Base-by-base conservation (phyloP, 2,329 filamentous ascomycete genomes). In the Rhexocercosporidium sp. region DNA sequence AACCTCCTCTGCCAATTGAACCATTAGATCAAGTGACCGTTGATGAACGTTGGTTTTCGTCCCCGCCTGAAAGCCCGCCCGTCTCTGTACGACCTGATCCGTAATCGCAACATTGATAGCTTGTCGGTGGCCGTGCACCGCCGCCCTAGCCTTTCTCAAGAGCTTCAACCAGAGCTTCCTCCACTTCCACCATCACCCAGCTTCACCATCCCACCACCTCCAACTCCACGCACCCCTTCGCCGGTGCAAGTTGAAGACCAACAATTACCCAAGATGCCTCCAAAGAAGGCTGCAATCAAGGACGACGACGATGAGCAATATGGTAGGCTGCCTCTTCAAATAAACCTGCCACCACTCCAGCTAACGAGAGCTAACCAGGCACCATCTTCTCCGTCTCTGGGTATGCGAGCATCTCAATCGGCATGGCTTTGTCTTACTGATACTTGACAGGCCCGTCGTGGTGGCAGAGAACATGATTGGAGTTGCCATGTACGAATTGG, bases 401-500 rank as follows among this genome's bases (percentile, higher is more conserved):
- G 84, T 86, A 80, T 72, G 82, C 37, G 51, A 59, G 61, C 9
- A 25, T 44, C 29, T 37, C 54, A 77, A 74, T 63, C 68, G 54
- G 6, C 1, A 51, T 46, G 14, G n/a, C 27, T 47, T 27, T 63
- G 34, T 60, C 66, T 62, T 66, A 68, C 70, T 76, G 53, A 75
- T 60, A n/a, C n/a, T 63, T 20, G 22, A 47, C 72, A 90, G 92
- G 74, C 96, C 96, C 78, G 96, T 99, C 85, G 91, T 99, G 77
- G 88, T 99, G 75, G 96, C 95, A 79, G 95, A 98, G 85, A 90
- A 97, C 82, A 97, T 99, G 94, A 93, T 95, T 78, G 96, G 96
- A 81, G 96, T 96, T 87, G 94, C 96, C 81, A 99, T 99, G 96
- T 97, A 98, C 89, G 96, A 99, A 84, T 86, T 99, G 84, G 94